Base-by-base conservation (phyloP, 2,329 filamentous ascomycete species). In the Clathrospora elynae region DNA sequence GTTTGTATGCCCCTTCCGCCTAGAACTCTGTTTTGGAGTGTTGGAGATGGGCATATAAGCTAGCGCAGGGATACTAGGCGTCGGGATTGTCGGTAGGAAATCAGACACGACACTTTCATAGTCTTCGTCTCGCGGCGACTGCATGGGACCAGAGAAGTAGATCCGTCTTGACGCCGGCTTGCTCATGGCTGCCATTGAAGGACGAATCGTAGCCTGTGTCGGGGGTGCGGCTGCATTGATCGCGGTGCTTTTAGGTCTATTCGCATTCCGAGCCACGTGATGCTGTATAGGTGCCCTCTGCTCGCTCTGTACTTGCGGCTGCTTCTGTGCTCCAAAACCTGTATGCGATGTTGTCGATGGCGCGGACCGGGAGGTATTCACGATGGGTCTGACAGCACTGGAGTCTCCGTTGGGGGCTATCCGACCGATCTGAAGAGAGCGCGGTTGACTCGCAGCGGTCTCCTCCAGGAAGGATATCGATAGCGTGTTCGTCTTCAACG, bases 391-490 rank as follows among this genome's bases (percentile, higher is more conserved):
- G n/a, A n/a, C n/a, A n/a, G n/a, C n/a, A n/a, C n/a, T n/a, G n/a
- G n/a, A n/a, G n/a, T n/a, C n/a, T n/a, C 22, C 22, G 6, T 24
- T 11, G 22, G 6, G 24, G 10, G 42, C 9, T 9, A 33, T 16
- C 11, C 46, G 49, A 13, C 46, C 35, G 10, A 61, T 54, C 2
- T 53, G 39, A 1, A 58, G 23, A 0, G 55, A 26, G 2, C 53
- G 50, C 6, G 56, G 32, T 10, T 37, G 36, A 8, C 19, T 24
- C 1, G 11, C 8, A 10, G 32, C 26, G 2, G 48, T 6, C 2
- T 48, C 25, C 0, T 39, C 35, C 2, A 49, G 7, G 1, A 55
- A 26, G 1, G 48, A 17, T 3, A 39, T 33, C 10, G 40, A 45
- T 5, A 35, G n/a, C 4, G 25, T 32, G 3, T 42, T 57, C 3